Evolutionary conservation across 257 asterid genomes (phyloP), one percentile per base, ranked within the genome.

Genomic region (Mitragyna speciosa): DNA sequence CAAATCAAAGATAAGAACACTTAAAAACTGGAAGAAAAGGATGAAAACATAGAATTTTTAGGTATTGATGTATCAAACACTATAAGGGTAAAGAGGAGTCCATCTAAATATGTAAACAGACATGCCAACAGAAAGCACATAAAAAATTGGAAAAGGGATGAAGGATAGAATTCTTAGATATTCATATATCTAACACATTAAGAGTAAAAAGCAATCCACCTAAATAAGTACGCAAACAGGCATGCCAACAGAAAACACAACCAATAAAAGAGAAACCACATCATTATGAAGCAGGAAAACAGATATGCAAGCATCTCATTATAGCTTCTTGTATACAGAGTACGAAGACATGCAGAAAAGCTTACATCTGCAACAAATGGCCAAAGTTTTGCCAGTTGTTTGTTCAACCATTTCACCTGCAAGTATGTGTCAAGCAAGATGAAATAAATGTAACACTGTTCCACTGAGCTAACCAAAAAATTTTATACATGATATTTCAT

Each of bases 361-460:
- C 97, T 91, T 92, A 96, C 99, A 88, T 94, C 99, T 67, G 99
- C 99, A 66, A 96, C 88, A 84, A 82, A 96, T 72, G 99, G 99
- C 99, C 99, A 96, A 80, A 96, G 83, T 82, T 96, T 96, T 80
- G 88, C 82, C 84, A 96, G 88, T 58, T 94, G 98, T 84, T 88
- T 92, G 89, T 96, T 96, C 81, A 96, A 90, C 99, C 99, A 96
- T 82, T 96, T 96, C 81, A 92, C 99, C 99, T 96, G 93, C 83
- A 89, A 88, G 58, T 61, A 77, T 58, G 56, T 48, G 64, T 33
- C 20, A 39, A 79, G 28, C 9, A 61, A 71, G 28, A 74, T 31
- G 30, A 78, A 70, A 75, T 19, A 69, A 81, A 59, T 41, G 7
- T 63, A 39, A 7, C 48, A 79, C 10, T 14, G 22, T 26, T 56